phyloP scores from a whole-genome alignment of 1,284 basidiomycete species.

The Microbotryomycetes sp. region DNA sequence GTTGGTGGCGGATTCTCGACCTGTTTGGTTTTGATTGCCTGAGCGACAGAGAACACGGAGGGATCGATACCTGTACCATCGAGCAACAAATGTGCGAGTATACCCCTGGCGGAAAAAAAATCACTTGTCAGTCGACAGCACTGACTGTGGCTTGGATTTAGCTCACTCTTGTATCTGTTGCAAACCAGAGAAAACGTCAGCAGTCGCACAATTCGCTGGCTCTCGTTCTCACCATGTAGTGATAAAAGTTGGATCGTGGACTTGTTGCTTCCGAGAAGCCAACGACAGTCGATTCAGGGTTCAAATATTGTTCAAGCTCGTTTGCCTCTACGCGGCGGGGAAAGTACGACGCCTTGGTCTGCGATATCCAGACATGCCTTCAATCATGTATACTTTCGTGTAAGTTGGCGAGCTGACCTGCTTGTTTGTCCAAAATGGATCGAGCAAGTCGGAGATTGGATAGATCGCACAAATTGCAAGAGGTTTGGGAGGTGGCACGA shows the following conservation, averaged over 20 bases:
- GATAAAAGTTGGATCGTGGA: conserved; percentile 26
- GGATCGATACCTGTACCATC: conserved; percentile 31
- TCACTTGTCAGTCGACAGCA: neutral
- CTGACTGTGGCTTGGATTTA: neutral
- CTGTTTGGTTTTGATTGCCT: conserved; percentile 16
- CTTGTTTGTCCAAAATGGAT: conserved; percentile 32
- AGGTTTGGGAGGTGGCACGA: conserved; percentile 7
- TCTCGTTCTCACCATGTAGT: conserved; percentile 33
- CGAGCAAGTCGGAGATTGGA: conserved; percentile 32
- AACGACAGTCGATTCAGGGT: conserved; percentile 15
- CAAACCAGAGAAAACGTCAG: neutral
- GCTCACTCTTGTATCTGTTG: conserved; percentile 17
- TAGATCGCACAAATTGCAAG: conserved; percentile 30
- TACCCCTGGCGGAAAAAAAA: conserved; percentile 13
- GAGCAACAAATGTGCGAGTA: conserved; percentile 32
- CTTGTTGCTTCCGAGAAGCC: conserved; percentile 1
- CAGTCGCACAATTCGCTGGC: no score
- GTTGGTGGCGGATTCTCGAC: conserved; percentile 24
- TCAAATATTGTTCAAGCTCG: conserved; percentile 27
- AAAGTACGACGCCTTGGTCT: conserved; percentile 25
- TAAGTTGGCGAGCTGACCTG: conserved; percentile 15
- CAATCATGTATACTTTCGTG: no score
- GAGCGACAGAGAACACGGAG: conserved; percentile 27
- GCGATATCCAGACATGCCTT: no score
- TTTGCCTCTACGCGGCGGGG: conserved; percentile 20